Conservation (phyloP, 1,284 basidiomycete species). For the Ganoderma multipileum region DNA sequence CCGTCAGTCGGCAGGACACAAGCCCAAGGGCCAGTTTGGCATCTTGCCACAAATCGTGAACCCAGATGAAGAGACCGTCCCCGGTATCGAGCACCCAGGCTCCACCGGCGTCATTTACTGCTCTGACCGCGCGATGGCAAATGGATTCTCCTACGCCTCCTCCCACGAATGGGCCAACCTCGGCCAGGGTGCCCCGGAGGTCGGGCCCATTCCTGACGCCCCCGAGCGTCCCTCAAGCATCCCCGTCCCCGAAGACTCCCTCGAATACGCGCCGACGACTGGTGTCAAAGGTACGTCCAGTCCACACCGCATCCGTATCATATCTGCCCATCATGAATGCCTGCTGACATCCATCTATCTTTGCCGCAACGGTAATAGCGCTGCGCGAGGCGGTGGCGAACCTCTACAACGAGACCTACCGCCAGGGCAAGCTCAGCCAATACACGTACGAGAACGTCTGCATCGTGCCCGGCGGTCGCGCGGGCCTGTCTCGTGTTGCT, state of each 20-base stretch:
- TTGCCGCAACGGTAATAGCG: slow-evolving; percentile 27
- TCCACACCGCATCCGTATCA: not conserved
- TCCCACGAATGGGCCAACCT: slow-evolving; percentile 86
- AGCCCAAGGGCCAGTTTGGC: slow-evolving; percentile 50
- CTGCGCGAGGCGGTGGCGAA: slow-evolving; percentile 82
- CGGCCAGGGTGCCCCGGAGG: slow-evolving; percentile 90
- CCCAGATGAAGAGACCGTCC: slow-evolving; percentile 82
- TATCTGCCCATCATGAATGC: slow-evolving; percentile 17
- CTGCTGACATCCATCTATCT: slow-evolving; percentile 8
- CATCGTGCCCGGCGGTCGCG: slow-evolving; percentile 90
- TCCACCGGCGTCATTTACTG: slow-evolving; percentile 88
- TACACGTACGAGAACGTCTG: slow-evolving; percentile 93
- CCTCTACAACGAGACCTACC: slow-evolving; percentile 89
- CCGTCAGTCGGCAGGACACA: slow-evolving; percentile 72
- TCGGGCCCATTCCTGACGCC: slow-evolving; percentile 82
- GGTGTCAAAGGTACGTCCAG: slow-evolving; percentile 76
- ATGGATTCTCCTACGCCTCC: slow-evolving; percentile 83
- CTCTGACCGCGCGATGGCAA: slow-evolving; percentile 88
- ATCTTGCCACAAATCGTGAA: slow-evolving; percentile 72
- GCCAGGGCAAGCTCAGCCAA: slow-evolving; percentile 78
- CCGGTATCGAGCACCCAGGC: slow-evolving; percentile 81
- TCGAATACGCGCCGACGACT: slow-evolving; percentile 94
- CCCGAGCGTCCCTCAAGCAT: slow-evolving; percentile 71
- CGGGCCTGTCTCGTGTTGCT: slow-evolving; percentile 90
- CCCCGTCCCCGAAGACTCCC: slow-evolving; percentile 71